Conservation (phyloP, 108 stramenopile genomes). For the Mediolabrus comicus region DNA sequence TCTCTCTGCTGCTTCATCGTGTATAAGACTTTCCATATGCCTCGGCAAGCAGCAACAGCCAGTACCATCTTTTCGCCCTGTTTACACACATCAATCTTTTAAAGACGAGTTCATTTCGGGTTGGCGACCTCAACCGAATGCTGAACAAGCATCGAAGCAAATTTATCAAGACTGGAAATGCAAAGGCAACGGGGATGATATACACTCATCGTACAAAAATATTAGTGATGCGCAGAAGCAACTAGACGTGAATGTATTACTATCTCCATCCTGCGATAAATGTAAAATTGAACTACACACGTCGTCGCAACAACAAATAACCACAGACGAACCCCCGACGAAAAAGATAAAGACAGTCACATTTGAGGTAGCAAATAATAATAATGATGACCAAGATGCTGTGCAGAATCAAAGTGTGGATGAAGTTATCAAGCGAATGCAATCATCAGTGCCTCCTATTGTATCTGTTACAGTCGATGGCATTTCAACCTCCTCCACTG, state of each 20-base stretch:
- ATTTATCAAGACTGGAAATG: conserved; percentile 27
- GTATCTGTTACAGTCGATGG: conserved; percentile 6
- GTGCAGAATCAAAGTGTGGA: conserved; percentile 5
- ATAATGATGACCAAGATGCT: too few relatives aligned
- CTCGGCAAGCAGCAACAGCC: neutral
- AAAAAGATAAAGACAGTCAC: conserved; percentile 17
- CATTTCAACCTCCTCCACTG: neutral
- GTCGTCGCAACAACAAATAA: neutral
- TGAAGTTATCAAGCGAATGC: conserved; percentile 17
- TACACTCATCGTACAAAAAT: conserved; percentile 20
- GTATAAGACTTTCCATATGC: conserved; percentile 30
- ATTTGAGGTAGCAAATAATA: conserved; percentile 1
- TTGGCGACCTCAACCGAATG: conserved; percentile 49
- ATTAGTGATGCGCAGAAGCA: neutral
- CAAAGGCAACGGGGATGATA: neutral
- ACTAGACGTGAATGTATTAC: conserved; percentile 23
- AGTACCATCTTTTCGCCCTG: conserved; percentile 56
- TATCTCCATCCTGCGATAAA: conserved; percentile 21
- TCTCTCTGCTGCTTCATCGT: conserved; percentile 44
- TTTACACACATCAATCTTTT: conserved; percentile 80
- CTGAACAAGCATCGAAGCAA: conserved; percentile 16
- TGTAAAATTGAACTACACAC: conserved; percentile 35
- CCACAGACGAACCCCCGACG: conserved; percentile 2
- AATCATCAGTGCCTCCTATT: conserved; percentile 23
- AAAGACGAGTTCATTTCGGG: conserved; percentile 59